phyloP scores from a whole-genome alignment of 2,329 filamentous ascomycete genomes.

The Rutstroemia sp. region DNA sequence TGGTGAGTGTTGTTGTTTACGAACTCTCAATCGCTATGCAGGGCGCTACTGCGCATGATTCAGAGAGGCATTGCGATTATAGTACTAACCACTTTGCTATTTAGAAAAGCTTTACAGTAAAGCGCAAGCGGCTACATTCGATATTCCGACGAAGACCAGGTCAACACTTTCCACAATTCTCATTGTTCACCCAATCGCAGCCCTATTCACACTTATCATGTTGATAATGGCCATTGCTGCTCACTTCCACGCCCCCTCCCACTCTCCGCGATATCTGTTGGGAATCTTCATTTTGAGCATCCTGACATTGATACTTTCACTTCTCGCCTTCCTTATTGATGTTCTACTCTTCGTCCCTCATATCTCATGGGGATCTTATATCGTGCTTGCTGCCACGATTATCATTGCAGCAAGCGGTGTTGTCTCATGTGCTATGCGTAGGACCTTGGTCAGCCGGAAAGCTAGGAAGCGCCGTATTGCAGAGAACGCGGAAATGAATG shows the following conservation, averaged over 20 bases:
- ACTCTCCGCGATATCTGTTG: slow-evolving; percentile 84
- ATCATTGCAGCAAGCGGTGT: slow-evolving; percentile 75
- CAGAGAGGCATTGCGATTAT: not conserved
- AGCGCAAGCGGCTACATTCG: slow-evolving; percentile 39
- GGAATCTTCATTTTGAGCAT: slow-evolving; percentile 79
- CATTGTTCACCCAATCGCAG: slow-evolving; percentile 87
- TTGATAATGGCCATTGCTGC: slow-evolving; percentile 71
- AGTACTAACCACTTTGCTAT: not conserved
- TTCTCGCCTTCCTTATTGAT: slow-evolving; percentile 87
- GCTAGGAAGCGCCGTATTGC: slow-evolving; percentile 87
- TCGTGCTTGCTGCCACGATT: slow-evolving; percentile 84
- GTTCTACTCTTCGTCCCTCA: slow-evolving; percentile 92
- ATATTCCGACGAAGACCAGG: slow-evolving; percentile 45
- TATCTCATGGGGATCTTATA: slow-evolving; percentile 87
- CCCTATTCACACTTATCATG: slow-evolving; percentile 77
- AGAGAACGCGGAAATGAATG: slow-evolving; percentile 95
- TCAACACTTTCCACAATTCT: slow-evolving; percentile 76
- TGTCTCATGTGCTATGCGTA: slow-evolving; percentile 89
- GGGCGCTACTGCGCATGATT: not conserved
- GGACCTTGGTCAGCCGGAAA: slow-evolving; percentile 84
- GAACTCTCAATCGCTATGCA: not conserved
- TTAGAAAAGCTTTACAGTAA: slow-evolving; percentile 23
- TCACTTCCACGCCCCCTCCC: slow-evolving; percentile 80
- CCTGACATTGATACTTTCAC: slow-evolving; percentile 72
- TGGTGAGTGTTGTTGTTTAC: slow-evolving; percentile 40